Evolutionary conservation across 2,329 filamentous ascomycete species (phyloP).

Genomic region (Periconia sp.): DNA sequence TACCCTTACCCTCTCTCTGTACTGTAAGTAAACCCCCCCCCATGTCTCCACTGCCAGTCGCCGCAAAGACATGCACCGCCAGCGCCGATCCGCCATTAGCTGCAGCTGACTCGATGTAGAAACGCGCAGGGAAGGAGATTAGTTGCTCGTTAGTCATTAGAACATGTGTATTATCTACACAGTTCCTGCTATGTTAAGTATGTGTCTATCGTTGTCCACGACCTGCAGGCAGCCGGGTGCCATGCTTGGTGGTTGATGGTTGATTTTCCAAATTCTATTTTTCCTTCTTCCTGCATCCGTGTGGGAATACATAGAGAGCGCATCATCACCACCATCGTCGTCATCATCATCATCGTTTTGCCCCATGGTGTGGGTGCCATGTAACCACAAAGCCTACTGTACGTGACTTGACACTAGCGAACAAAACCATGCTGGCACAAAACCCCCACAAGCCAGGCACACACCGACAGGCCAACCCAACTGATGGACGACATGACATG

Average conservation of each 20-base stretch:
- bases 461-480: constrained; percentile 17
- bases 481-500: constrained; percentile 19
- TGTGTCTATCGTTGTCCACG: no score
- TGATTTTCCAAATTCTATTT: no score
- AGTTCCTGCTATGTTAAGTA: no score
- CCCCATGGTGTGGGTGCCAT: neutral
- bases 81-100: constrained; percentile 27
- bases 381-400: no score
- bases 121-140: constrained; percentile 22
- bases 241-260: no score
- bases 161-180: no score
- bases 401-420: neutral
- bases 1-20: no score
- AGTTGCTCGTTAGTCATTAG: no score
- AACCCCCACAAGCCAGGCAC: constrained; percentile 13
- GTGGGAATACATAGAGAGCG: no score
- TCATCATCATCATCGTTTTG: constrained; percentile 8
- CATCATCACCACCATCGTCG: constrained; percentile 19
- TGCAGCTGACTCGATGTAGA: constrained; percentile 38
- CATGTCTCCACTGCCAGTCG: constrained; percentile 28
- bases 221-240: no score
- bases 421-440: neutral
- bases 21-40: neutral
- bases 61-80: constrained; percentile 19
- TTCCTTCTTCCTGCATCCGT: no score